These are phyloP conservation scores for Endothia cerciana DNA, from an alignment of 2,329 filamentous ascomycete species.

Conservation along the genomic window DNA sequence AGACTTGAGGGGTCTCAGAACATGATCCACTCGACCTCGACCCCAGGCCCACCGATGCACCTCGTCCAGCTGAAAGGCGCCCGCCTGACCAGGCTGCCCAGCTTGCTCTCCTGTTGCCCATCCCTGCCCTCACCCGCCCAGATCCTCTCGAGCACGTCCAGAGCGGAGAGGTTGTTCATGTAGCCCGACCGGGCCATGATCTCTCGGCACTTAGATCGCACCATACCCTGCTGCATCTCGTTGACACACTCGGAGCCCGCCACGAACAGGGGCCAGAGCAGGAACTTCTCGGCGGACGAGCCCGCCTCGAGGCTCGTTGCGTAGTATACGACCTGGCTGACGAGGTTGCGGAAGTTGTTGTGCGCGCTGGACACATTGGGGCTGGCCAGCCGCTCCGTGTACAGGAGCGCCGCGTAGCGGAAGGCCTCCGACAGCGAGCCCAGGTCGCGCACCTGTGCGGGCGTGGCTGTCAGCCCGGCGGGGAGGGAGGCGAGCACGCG, in stretches of 20 bases:
- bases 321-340: slow-evolving; percentile 81
- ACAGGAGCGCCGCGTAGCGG: slow-evolving; percentile 85
- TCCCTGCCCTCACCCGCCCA: slow-evolving; percentile 66
- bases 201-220: slow-evolving; percentile 79
- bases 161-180: slow-evolving; percentile 86
- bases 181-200: slow-evolving; percentile 90
- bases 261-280: slow-evolving; percentile 93
- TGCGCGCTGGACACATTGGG: slow-evolving; percentile 74
- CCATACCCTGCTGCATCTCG: slow-evolving; percentile 75
- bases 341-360: slow-evolving; percentile 80
- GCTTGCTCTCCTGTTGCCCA: slow-evolving; percentile 42
- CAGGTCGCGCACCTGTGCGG: slow-evolving; percentile 72
- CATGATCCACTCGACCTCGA: slow-evolving; percentile 70
- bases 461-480: slow-evolving; percentile 42
- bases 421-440: slow-evolving; percentile 87
- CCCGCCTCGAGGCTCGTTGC: slow-evolving; percentile 77
- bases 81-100: slow-evolving; percentile 42
- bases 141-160: slow-evolving; percentile 83
- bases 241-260: slow-evolving; percentile 88
- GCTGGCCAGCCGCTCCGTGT: slow-evolving; percentile 84
- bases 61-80: slow-evolving; percentile 63
- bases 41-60: slow-evolving; percentile 58
- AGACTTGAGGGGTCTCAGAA: slow-evolving; percentile 49
- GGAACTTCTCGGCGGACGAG: slow-evolving; percentile 78
- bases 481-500: slow-evolving; percentile 56